phyloP scores from a whole-genome alignment of 768 basidiomycete species.

The Tulasnella sp. region DNA sequence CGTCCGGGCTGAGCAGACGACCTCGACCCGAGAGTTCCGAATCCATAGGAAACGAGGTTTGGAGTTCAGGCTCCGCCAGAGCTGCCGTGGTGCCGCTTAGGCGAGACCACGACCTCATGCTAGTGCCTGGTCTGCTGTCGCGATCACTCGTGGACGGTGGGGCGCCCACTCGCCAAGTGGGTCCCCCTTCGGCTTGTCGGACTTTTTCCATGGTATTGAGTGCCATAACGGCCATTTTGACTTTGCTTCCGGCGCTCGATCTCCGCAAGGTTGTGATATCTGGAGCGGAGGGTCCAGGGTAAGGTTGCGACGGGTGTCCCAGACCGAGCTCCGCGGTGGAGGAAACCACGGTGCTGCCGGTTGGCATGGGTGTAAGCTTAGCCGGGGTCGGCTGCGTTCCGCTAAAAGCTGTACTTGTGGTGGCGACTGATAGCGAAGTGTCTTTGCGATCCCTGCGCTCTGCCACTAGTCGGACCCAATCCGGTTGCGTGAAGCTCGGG shows the following conservation, averaged over 20 bases:
- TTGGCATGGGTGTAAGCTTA: background rate
- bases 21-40: background rate
- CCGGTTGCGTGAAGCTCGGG: background rate
- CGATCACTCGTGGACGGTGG: background rate
- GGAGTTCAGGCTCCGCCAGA: background rate
- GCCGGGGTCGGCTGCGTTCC: background rate
- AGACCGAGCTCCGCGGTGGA: background rate
- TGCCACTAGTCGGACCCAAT: background rate
- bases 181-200: background rate
- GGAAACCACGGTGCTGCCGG: constrained; percentile 2
- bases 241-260: background rate
- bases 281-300: background rate
- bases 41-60: background rate
- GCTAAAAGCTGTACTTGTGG: background rate
- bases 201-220: constrained; percentile 8
- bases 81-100: background rate
- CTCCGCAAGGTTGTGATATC: background rate
- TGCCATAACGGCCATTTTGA: constrained; percentile 8
- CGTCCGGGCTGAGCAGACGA: background rate
- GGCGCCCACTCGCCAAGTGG: background rate
- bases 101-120: constrained; percentile 12
- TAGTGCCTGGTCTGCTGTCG: background rate
- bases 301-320: background rate
- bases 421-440: background rate
- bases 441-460: constrained; percentile 7